Percentiles rank a stretch among this genome's conserved stretches.
phyloP scores from a whole-genome alignment of 1,284 basidiomycete genomes.

The Pseudozyma hubeiensis region DNA sequence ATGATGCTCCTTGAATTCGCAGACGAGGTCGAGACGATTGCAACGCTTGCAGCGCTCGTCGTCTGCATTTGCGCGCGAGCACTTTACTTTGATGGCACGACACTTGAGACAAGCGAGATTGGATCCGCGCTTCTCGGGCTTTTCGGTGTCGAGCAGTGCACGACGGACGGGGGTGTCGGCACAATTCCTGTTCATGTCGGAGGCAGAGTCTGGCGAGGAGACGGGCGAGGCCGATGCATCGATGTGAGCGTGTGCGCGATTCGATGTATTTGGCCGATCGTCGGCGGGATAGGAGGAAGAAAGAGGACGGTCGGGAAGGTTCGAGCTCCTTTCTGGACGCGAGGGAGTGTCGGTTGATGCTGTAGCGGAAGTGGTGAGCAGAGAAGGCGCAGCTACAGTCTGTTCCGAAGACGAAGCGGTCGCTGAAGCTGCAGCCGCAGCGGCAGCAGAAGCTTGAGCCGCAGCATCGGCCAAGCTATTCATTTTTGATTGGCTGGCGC shows the following conservation, averaged over 20 bases:
- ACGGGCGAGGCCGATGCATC: conserved; percentile 12
- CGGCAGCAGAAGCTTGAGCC: conserved; percentile 16
- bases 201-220: conserved; percentile 15
- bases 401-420: neutral
- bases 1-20: conserved; percentile 52
- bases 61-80: conserved; percentile 35
- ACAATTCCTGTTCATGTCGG: conserved; percentile 30
- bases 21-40: conserved; percentile 46
- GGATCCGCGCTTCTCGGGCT: conserved; percentile 49
- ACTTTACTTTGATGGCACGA: conserved; percentile 51
- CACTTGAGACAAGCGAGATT: conserved; percentile 53
- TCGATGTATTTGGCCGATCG: conserved; percentile 6
- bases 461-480: conserved; percentile 48
- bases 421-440: conserved; percentile 8
- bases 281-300: conserved; percentile 5
- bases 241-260: neutral
- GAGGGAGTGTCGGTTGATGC: conserved; percentile 7
- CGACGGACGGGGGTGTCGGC: conserved; percentile 32
- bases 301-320: conserved; percentile 9
- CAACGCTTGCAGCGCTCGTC: conserved; percentile 49
- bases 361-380: neutral
- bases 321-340: conserved; percentile 11
- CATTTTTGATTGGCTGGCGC: conserved; percentile 17
- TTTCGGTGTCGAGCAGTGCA: conserved; percentile 43
- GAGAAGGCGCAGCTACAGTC: conserved; percentile 2